phyloP scores from a whole-genome alignment of 352 stramenopile species.

The Pythium angustatum region DNA sequence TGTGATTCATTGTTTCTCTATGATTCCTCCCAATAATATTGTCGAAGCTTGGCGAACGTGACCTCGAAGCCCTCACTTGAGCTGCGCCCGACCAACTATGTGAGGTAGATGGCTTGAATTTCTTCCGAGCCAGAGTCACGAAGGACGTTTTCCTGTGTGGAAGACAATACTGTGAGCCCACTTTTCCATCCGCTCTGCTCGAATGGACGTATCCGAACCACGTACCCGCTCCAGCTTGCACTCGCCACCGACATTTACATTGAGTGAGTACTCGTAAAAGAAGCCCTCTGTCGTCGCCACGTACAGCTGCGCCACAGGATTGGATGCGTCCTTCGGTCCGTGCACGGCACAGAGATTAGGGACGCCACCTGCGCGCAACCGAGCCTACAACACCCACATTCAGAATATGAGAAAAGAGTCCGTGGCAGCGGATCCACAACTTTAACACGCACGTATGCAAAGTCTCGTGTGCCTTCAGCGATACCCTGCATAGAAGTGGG shows the following conservation, averaged over 20 bases:
- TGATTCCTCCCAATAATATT: too few species aligned
- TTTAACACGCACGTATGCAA: conserved; percentile 83
- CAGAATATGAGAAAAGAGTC: too few species aligned
- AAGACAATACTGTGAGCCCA: neutral
- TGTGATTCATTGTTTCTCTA: too few species aligned
- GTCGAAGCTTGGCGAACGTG: neutral
- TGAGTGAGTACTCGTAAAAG: conserved; percentile 89
- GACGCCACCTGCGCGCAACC: conserved; percentile 64
- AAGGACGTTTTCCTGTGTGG: conserved; percentile 75
- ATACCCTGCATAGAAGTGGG: conserved; percentile 78
- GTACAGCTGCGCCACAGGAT: conserved; percentile 69
- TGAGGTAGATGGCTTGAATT: conserved; percentile 83
- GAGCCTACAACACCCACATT: conserved; percentile 43
- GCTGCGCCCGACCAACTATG: too few species aligned
- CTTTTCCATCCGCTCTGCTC: neutral
- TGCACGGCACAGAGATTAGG: conserved; percentile 83
- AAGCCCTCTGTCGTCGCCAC: conserved; percentile 79
- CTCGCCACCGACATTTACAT: conserved; percentile 65
- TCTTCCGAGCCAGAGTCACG: conserved; percentile 83
- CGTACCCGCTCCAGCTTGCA: conserved; percentile 81
- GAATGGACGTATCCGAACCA: neutral
- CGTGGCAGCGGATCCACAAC: too few species aligned
- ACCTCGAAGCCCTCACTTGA: too few species aligned
- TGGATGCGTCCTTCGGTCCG: conserved; percentile 53
- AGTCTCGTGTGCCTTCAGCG: conserved; percentile 84